A percentile compares a stretch with the other conserved stretches of the same genome.
Evolutionary conservation across 495 filamentous ascomycete species (phyloP).

Genomic region (Penicillium coprophilum): DNA sequence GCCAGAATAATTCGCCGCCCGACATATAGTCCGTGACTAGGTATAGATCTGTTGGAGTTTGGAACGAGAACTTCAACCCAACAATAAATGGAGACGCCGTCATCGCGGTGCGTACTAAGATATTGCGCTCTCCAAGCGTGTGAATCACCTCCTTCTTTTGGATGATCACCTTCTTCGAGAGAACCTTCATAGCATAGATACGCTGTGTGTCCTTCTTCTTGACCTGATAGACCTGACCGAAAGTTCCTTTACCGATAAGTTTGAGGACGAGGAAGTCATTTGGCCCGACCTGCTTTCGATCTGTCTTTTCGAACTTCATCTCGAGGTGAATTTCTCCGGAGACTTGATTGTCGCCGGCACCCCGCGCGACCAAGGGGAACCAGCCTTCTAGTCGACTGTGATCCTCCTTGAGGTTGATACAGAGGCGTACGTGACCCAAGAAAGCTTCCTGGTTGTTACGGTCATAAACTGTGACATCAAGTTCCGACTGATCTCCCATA

Average conservation of each 20-base stretch:
- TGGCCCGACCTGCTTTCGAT: slow-evolving; percentile 92
- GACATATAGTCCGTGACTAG: slow-evolving; percentile 99
- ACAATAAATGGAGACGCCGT: slow-evolving; percentile 97
- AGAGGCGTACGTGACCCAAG: slow-evolving; percentile 82
- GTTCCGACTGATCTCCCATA: slow-evolving; percentile 83
- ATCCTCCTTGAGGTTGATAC: slow-evolving; percentile 65
- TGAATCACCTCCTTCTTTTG: slow-evolving; percentile 99
- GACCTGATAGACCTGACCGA: slow-evolving; percentile 99
- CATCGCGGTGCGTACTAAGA: slow-evolving; percentile 92
- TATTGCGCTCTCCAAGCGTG: slow-evolving; percentile 95
- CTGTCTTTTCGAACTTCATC: slow-evolving; percentile 82
- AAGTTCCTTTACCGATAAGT: slow-evolving; percentile 96
- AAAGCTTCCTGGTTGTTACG: slow-evolving; percentile 83
- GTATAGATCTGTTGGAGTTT: slow-evolving; percentile 94
- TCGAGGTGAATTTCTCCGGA: slow-evolving; percentile 91
- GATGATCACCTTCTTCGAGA: slow-evolving; percentile 99
- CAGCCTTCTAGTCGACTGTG: slow-evolving; percentile 73
- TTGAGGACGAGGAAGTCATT: slow-evolving; percentile 94
- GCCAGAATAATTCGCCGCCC: slow-evolving; percentile 97
- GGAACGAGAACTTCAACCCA: slow-evolving; percentile 97
- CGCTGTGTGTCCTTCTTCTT: slow-evolving; percentile 94
- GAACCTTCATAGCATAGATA: slow-evolving; percentile 98
- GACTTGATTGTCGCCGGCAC: slow-evolving; percentile 64
- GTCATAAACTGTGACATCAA: slow-evolving; percentile 94
- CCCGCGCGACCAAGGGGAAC: slow-evolving; percentile 73